phyloP scores from a whole-genome alignment of 257 asterid genomes.

The Gentiana straminea region DNA sequence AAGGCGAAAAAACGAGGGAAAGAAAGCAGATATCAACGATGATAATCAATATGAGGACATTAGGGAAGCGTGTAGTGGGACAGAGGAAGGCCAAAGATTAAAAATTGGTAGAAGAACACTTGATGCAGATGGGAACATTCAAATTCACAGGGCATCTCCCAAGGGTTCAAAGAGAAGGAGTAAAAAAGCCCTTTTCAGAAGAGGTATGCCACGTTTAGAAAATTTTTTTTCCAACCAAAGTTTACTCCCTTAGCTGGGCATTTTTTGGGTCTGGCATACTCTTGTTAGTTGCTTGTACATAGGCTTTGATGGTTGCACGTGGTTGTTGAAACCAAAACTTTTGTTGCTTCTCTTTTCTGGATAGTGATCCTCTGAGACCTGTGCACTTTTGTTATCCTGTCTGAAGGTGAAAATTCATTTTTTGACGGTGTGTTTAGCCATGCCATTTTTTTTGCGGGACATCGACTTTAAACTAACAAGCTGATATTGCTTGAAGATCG shows the following conservation, averaged over 20 bases:
- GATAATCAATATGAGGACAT: slow-evolving; percentile 49
- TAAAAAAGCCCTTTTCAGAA: slow-evolving; percentile 54
- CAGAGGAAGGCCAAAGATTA: slow-evolving; percentile 56
- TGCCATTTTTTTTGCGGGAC: background rate
- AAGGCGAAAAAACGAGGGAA: slow-evolving; percentile 29
- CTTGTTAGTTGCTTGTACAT: too few species aligned
- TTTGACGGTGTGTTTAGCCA: background rate
- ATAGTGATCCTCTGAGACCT: background rate
- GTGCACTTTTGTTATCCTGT: background rate
- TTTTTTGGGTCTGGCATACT: too few species aligned
- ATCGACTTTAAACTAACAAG: background rate
- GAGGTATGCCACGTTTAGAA: slow-evolving; percentile 35
- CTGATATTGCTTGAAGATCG: too few species aligned
- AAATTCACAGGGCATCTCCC: slow-evolving; percentile 20
- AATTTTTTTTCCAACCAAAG: too few species aligned
- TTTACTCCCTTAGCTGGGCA: too few species aligned
- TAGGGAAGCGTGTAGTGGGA: slow-evolving; percentile 79
- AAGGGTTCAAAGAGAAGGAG: slow-evolving; percentile 56
- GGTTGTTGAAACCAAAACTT: background rate
- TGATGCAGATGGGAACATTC: slow-evolving; percentile 26
- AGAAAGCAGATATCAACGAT: slow-evolving; percentile 37
- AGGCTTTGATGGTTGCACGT: too few species aligned
- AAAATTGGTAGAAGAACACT: slow-evolving; percentile 31
- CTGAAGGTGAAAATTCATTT: background rate
- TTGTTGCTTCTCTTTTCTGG: background rate